Percentiles rank a stretch among this genome's conserved stretches.
Conservation (phyloP, 192 early-diverging fungal genomes). For the Gaertneriomyces semiglobifer region DNA sequence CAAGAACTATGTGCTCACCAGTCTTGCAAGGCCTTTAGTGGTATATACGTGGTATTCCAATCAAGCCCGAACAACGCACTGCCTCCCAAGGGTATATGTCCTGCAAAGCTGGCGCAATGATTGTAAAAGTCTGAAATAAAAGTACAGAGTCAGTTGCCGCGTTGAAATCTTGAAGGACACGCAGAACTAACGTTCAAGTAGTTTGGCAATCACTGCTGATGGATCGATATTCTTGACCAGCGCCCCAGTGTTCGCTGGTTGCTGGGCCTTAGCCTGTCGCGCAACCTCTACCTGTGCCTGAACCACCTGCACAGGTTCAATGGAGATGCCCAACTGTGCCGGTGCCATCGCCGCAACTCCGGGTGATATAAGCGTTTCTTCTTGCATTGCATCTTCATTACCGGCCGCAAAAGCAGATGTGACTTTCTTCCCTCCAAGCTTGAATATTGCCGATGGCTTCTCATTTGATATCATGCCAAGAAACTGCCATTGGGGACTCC, state of each 20-base stretch:
- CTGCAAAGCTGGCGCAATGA: slow-evolving; percentile 47
- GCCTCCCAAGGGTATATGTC: slow-evolving; percentile 49
- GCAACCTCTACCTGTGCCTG: slow-evolving; percentile 44
- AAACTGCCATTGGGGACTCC: slow-evolving; percentile 39
- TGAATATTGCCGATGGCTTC: slow-evolving; percentile 54
- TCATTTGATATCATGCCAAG: slow-evolving; percentile 53
- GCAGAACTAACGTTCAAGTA: slow-evolving; percentile 37
- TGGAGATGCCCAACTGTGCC: slow-evolving; percentile 85
- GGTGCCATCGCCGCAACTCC: slow-evolving; percentile 34
- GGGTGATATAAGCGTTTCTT: slow-evolving; percentile 22
- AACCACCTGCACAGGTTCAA: slow-evolving; percentile 79
- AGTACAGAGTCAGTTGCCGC: background rate
- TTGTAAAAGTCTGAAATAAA: slow-evolving; percentile 37
- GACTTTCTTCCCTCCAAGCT: slow-evolving; percentile 40
- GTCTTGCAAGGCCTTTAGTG: slow-evolving; percentile 44
- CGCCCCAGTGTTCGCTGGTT: slow-evolving; percentile 38
- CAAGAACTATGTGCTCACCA: slow-evolving; percentile 51
- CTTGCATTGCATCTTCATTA: slow-evolving; percentile 9
- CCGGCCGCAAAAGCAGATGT: slow-evolving; percentile 5
- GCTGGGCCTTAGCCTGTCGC: slow-evolving; percentile 28
- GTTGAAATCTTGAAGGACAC: background rate
- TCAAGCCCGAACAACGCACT: slow-evolving; percentile 50
- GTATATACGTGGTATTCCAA: slow-evolving; percentile 42
- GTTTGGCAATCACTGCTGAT: slow-evolving; percentile 44
- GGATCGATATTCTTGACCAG: slow-evolving; percentile 61